Conservation (phyloP, 2,329 filamentous ascomycete genomes). For the Microdochium trichocladiopsis region DNA sequence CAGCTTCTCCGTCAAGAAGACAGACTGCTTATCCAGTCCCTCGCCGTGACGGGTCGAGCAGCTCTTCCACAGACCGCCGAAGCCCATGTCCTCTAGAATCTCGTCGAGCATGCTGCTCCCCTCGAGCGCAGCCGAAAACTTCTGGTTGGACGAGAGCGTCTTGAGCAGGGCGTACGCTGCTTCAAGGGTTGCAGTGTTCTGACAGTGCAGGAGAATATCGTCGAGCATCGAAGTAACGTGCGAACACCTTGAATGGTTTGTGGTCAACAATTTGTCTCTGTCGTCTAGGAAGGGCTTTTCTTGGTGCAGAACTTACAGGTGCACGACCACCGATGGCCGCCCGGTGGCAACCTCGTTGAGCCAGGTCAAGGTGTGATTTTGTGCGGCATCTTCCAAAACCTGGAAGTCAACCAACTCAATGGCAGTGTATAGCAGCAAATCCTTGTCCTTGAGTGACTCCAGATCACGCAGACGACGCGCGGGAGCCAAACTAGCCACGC, state of each 20-base stretch:
- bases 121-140: slow-evolving; percentile 36
- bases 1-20: slow-evolving; percentile 49
- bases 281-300: no score
- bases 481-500: slow-evolving; percentile 30
- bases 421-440: slow-evolving; percentile 54
- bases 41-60: slow-evolving; percentile 43
- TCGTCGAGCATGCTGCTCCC: slow-evolving; percentile 41
- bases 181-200: slow-evolving; percentile 51
- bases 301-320: slow-evolving; percentile 52
- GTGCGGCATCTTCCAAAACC: slow-evolving; percentile 54
- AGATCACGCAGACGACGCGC: slow-evolving; percentile 35
- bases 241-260: slow-evolving; percentile 34
- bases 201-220: slow-evolving; percentile 55
- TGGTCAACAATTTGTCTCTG: no score
- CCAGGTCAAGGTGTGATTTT: slow-evolving; percentile 52
- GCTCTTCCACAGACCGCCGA: slow-evolving; percentile 54
- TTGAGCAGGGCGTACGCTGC: slow-evolving; percentile 54
- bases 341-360: slow-evolving; percentile 48
- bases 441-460: slow-evolving; percentile 46
- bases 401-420: slow-evolving; percentile 62
- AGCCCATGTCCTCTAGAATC: slow-evolving; percentile 52
- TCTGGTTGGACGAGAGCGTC: slow-evolving; percentile 46
- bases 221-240: slow-evolving; percentile 53
- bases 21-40: slow-evolving; percentile 43
- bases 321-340: slow-evolving; percentile 48